These are phyloP conservation scores for Wallemia mellicola DNA, from an alignment of 1,284 basidiomycete genomes.

Conservation along the genomic window DNA sequence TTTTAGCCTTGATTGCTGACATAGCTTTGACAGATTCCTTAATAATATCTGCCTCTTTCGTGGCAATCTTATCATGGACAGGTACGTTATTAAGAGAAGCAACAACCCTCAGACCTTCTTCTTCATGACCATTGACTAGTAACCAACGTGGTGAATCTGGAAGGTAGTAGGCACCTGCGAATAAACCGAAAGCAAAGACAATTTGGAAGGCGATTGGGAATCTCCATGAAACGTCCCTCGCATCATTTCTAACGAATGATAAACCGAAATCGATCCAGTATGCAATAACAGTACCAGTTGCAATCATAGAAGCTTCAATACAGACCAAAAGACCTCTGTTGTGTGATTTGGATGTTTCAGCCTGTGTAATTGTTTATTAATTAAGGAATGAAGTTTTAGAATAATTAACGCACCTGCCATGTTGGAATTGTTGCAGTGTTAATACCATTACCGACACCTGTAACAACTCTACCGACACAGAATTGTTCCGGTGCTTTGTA, in stretches of 20 bases:
- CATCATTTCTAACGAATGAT: constrained; percentile 15
- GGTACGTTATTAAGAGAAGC: constrained; percentile 15
- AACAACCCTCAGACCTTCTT: constrained; percentile 16
- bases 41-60: constrained; percentile 13
- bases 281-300: constrained; percentile 22
- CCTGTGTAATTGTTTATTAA: constrained; percentile 6
- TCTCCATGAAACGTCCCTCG: constrained; percentile 14
- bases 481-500: constrained; percentile 19
- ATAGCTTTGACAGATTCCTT: constrained; percentile 16
- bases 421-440: constrained; percentile 27
- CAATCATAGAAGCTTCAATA: constrained; percentile 26
- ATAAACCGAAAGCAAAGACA: constrained; percentile 20
- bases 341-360: constrained; percentile 26
- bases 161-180: constrained; percentile 18
- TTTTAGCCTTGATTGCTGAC: constrained; percentile 6
- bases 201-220: constrained; percentile 23
- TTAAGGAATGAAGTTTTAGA: background rate
- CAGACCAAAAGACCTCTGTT: constrained; percentile 27
- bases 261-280: constrained; percentile 23
- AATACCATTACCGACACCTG: constrained; percentile 23
- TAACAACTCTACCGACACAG: constrained; percentile 21
- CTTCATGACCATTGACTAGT: constrained; percentile 15
- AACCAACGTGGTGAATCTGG: constrained; percentile 24
- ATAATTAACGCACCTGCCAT: constrained; percentile 15
- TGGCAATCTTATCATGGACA: constrained; percentile 11